Conservation (phyloP, 345 rosid genomes). For the Pelargonium nanum region DNA sequence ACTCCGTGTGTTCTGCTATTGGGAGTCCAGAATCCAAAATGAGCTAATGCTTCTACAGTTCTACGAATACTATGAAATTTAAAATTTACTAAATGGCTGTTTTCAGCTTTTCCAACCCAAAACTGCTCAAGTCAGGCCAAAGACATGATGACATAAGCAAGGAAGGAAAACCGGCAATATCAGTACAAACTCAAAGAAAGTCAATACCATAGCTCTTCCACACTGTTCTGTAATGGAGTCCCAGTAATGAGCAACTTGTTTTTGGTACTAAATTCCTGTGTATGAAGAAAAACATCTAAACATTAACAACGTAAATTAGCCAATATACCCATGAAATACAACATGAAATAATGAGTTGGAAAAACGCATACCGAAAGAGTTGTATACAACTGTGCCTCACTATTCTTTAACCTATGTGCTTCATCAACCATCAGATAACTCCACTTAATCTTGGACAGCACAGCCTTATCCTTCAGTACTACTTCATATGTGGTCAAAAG, state of each 20-base stretch:
- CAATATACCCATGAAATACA: slow-evolving; percentile 4
- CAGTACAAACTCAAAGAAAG: slow-evolving; percentile 3
- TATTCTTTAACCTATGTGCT: slow-evolving; percentile 96
- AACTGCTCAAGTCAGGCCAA: too few species aligned
- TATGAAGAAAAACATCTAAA: slow-evolving; percentile 10
- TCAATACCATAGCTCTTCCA: slow-evolving; percentile 91
- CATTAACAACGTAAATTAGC: slow-evolving; percentile 12
- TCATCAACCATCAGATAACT: slow-evolving; percentile 98
- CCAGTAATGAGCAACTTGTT: slow-evolving; percentile 97
- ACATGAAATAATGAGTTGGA: slow-evolving; percentile 7
- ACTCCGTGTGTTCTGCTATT: neutral
- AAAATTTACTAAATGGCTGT: too few species aligned
- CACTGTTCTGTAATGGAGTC: slow-evolving; percentile 96
- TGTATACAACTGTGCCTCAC: slow-evolving; percentile 96
- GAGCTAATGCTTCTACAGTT: neutral
- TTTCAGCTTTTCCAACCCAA: too few species aligned
- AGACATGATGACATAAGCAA: neutral
- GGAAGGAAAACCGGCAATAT: neutral
- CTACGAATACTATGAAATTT: neutral
- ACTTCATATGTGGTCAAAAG: slow-evolving; percentile 97
- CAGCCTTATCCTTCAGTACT: slow-evolving; percentile 85
- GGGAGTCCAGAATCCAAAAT: neutral
- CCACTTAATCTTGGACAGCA: slow-evolving; percentile 95
- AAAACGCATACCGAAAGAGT: slow-evolving; percentile 57
- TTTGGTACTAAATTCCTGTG: slow-evolving; percentile 94